Conservation (phyloP, 345 rosid genomes). For the Murraya koenigii region DNA sequence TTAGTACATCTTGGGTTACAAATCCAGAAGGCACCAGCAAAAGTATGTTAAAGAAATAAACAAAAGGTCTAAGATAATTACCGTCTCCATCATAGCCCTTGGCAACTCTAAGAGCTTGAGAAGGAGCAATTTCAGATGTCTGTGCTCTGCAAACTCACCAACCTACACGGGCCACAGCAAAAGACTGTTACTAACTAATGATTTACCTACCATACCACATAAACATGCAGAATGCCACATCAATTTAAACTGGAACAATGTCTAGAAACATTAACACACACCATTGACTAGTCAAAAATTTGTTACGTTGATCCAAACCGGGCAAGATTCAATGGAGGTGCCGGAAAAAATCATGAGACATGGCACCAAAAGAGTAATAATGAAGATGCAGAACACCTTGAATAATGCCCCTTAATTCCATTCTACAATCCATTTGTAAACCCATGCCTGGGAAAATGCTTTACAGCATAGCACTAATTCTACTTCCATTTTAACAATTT, state of each 20-base stretch:
- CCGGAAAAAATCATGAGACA: conserved; percentile 35
- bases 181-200: too few relatives aligned
- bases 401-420: too few relatives aligned
- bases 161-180: conserved; percentile 33
- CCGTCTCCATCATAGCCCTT: conserved; percentile 88
- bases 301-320: conserved; percentile 71
- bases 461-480: background rate
- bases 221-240: conserved; percentile 1
- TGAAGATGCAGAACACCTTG: background rate
- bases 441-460: background rate
- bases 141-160: conserved; percentile 74
- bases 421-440: too few relatives aligned
- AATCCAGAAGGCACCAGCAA: background rate
- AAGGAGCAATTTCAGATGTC: conserved; percentile 85
- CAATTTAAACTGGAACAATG: conserved; percentile 1
- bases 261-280: conserved; percentile 29
- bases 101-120: conserved; percentile 77
- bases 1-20: background rate
- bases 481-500: background rate
- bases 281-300: conserved; percentile 83
- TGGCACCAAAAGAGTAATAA: background rate
- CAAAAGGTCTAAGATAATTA: conserved; percentile 27
- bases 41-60: background rate
- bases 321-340: conserved; percentile 95
- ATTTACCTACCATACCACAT: background rate